Conservation (phyloP, 768 basidiomycete species). For the Naematelia aurantialba region DNA sequence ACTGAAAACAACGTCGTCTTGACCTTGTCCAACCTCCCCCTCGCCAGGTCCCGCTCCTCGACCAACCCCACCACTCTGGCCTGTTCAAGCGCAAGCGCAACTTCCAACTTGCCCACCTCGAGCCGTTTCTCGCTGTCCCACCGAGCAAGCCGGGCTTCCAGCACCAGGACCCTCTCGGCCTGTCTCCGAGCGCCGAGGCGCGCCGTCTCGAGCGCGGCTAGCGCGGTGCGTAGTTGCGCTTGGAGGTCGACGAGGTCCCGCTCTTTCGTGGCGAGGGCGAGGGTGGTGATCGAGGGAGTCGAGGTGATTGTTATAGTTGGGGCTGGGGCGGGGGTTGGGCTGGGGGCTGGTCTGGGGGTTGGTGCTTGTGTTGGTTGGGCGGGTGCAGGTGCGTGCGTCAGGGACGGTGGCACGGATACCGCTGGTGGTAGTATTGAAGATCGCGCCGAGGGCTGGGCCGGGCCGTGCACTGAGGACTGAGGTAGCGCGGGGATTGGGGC, state of each 20-base stretch:
- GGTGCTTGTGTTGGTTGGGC: not conserved
- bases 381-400: not conserved
- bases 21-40: conserved; percentile 39
- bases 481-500: too few species aligned
- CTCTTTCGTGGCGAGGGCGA: conserved; percentile 11
- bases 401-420: not conserved
- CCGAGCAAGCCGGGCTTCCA: conserved; percentile 23
- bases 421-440: not conserved
- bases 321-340: not conserved
- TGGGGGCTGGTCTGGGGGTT: too few species aligned
- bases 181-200: conserved; percentile 17
- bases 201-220: conserved; percentile 25
- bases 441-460: not conserved
- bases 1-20: conserved; percentile 39
- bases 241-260: conserved; percentile 28
- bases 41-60: conserved; percentile 39
- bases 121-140: conserved; percentile 19
- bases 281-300: conserved; percentile 20
- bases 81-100: conserved; percentile 33
- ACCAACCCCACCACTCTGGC: conserved; percentile 24
- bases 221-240: conserved; percentile 26
- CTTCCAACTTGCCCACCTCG: conserved; percentile 29
- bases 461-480: too few species aligned
- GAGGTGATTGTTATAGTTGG: conserved; percentile 39
- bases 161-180: conserved; percentile 18